These are phyloP conservation scores for Xanthoconium stramineum DNA, from an alignment of 768 basidiomycete species.

Conservation along the genomic window DNA sequence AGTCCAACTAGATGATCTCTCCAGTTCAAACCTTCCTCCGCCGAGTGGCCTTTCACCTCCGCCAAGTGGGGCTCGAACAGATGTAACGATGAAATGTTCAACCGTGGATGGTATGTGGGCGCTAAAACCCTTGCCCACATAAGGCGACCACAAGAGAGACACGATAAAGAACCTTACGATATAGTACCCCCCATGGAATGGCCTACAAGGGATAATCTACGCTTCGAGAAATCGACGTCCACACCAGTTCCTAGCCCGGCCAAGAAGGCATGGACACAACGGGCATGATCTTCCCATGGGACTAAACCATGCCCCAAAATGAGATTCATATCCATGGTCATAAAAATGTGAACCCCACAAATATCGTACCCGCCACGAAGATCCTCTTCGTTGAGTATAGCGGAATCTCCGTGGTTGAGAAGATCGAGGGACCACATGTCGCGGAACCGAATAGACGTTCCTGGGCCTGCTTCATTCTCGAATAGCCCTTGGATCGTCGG, in stretches of 20 bases:
- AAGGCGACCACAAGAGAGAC: neutral
- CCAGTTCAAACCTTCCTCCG: neutral
- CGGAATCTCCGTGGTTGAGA: slow-evolving; percentile 7
- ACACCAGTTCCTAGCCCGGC: neutral
- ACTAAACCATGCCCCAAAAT: neutral
- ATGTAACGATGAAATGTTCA: slow-evolving; percentile 7
- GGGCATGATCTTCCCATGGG: neutral
- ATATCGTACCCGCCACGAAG: neutral
- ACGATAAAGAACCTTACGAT: neutral
- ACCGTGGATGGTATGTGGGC: neutral
- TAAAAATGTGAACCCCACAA: neutral
- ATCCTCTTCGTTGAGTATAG: slow-evolving; percentile 4
- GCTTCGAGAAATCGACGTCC: slow-evolving; percentile 7
- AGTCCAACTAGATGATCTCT: neutral
- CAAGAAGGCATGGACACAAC: slow-evolving; percentile 1
- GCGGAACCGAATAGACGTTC: neutral
- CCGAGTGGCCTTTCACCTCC: too few species aligned
- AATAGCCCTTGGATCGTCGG: neutral
- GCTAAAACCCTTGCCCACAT: neutral
- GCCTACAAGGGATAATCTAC: neutral
- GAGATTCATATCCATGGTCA: neutral
- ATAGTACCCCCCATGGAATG: neutral
- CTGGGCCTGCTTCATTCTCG: neutral
- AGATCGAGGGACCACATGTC: slow-evolving; percentile 5
- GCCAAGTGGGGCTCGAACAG: neutral